Evolutionary conservation across 1,284 basidiomycete genomes (phyloP).

Genomic region (Spongispora temasekensis): DNA sequence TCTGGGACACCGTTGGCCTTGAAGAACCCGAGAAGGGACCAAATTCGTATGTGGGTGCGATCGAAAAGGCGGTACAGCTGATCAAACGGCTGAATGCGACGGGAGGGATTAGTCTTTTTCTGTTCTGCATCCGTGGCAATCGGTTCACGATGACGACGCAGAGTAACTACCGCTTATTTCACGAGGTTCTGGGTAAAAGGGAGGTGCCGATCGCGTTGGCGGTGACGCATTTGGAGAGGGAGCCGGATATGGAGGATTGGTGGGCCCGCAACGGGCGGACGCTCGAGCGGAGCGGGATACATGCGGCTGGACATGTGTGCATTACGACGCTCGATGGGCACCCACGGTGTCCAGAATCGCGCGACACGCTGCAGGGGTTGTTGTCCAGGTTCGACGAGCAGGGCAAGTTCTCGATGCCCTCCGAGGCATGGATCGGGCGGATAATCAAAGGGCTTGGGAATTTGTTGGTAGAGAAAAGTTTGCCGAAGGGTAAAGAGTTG

Average conservation of each 20-base stretch:
- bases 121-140: constrained; percentile 38
- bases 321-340: constrained; percentile 26
- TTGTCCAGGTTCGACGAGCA: constrained; percentile 22
- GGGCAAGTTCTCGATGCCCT: constrained; percentile 32
- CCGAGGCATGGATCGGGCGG: constrained; percentile 30
- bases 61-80: constrained; percentile 33
- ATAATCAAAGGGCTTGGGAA: constrained; percentile 26
- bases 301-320: constrained; percentile 31
- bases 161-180: constrained; percentile 32
- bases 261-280: constrained; percentile 27
- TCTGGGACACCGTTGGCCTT: constrained; percentile 35
- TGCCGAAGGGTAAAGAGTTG: constrained; percentile 31
- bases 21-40: constrained; percentile 27
- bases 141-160: constrained; percentile 27
- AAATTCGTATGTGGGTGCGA: constrained; percentile 23
- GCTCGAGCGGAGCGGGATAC: constrained; percentile 24
- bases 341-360: constrained; percentile 19
- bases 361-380: constrained; percentile 15
- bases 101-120: constrained; percentile 33
- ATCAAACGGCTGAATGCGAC: constrained; percentile 22
- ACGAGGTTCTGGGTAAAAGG: constrained; percentile 33
- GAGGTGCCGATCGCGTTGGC: constrained; percentile 35
- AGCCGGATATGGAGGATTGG: constrained; percentile 34
- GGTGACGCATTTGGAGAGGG: constrained; percentile 34
- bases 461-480: constrained; percentile 20